These are phyloP conservation scores for Henningerozyma blattae DNA, from an alignment of 805 yeast genomes.

Conservation along the genomic window DNA sequence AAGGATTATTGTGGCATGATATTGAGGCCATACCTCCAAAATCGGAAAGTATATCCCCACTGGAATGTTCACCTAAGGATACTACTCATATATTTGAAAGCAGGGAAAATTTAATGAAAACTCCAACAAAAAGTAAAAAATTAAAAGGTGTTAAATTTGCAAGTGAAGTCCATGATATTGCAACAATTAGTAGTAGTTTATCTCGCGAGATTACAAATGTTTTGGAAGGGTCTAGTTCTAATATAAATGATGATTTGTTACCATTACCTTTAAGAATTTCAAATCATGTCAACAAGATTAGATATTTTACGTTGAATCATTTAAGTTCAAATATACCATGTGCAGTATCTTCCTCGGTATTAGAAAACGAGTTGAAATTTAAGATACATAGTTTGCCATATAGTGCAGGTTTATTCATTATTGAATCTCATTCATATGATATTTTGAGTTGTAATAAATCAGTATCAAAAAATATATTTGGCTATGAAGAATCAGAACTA, in stretches of 20 bases:
- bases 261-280: constrained; percentile 28
- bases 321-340: constrained; percentile 47
- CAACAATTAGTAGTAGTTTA: constrained; percentile 18
- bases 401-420: constrained; percentile 74
- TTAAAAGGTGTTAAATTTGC: constrained; percentile 21
- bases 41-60: constrained; percentile 19
- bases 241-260: constrained; percentile 19
- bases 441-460: constrained; percentile 71
- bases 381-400: constrained; percentile 72
- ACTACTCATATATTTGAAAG: neutral
- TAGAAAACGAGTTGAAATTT: constrained; percentile 38
- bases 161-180: constrained; percentile 14
- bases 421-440: constrained; percentile 37
- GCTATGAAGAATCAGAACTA: constrained; percentile 37
- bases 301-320: constrained; percentile 53
- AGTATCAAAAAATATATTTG: constrained; percentile 68
- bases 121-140: constrained; percentile 1
- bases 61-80: neutral
- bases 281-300: constrained; percentile 36
- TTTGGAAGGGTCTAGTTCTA: constrained; percentile 12
- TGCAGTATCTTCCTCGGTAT: constrained; percentile 54
- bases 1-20: constrained; percentile 40
- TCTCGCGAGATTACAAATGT: constrained; percentile 19
- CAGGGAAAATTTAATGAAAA: neutral
- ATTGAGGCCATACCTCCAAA: constrained; percentile 48